Conservation (phyloP, 495 filamentous ascomycete genomes). For the Penicillium roqueforti region DNA sequence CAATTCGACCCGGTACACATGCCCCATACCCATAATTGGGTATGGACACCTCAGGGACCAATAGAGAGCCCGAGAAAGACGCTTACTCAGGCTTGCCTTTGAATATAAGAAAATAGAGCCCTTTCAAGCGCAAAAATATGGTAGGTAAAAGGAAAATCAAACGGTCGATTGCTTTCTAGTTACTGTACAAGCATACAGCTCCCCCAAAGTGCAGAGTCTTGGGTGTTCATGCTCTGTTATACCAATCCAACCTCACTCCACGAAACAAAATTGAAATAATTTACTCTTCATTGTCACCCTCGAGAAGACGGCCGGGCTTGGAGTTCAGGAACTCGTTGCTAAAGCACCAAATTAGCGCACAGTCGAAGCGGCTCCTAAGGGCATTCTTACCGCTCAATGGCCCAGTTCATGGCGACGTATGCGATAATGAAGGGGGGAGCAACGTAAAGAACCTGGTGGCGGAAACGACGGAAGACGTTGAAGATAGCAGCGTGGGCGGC, state of each 20-base stretch:
- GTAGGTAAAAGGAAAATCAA: conserved; percentile 29
- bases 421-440: conserved; percentile 69
- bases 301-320: conserved; percentile 68
- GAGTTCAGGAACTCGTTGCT: conserved; percentile 93
- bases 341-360: background rate
- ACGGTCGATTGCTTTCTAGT: conserved; percentile 47
- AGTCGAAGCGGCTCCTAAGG: background rate
- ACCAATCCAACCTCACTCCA: conserved; percentile 16
- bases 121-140: background rate
- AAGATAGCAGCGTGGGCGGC: conserved; percentile 60
- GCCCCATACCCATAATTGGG: background rate
- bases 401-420: conserved; percentile 83
- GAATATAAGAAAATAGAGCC: background rate
- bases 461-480: conserved; percentile 56
- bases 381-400: conserved; percentile 64
- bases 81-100: conserved; percentile 14
- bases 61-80: conserved; percentile 17
- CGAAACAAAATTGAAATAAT: conserved; percentile 12
- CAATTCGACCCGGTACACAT: background rate
- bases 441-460: conserved; percentile 73
- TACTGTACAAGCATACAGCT: conserved; percentile 45
- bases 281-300: conserved; percentile 38
- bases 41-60: conserved; percentile 9
- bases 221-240: conserved; percentile 17
- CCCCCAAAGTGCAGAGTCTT: conserved; percentile 12